Percentiles rank a stretch among this genome's conserved stretches.
These are phyloP conservation scores for Cucumis hystrix DNA, from an alignment of 306 rosid species.

Conservation along the genomic window DNA sequence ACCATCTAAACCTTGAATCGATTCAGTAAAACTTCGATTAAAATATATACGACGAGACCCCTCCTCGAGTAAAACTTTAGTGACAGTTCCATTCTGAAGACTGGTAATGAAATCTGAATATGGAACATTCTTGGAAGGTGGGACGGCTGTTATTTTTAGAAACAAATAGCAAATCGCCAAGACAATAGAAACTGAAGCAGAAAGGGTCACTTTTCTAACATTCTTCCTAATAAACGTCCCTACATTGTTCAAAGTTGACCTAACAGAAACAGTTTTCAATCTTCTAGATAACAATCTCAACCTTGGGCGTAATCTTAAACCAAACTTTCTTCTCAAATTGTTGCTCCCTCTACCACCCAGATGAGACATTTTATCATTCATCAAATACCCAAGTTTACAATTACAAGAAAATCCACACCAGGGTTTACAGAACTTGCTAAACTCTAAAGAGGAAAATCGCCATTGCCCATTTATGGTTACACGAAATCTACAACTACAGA, in stretches of 20 bases:
- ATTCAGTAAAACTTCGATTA: slow-evolving; percentile 19
- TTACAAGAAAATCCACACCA: slow-evolving; percentile 30
- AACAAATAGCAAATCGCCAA: slow-evolving; percentile 57
- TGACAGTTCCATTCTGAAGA: slow-evolving; percentile 50
- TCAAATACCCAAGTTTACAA: slow-evolving; percentile 31
- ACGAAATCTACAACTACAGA: slow-evolving; percentile 20
- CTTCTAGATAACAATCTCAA: slow-evolving; percentile 46
- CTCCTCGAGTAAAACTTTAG: slow-evolving; percentile 69
- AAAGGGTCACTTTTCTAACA: slow-evolving; percentile 35
- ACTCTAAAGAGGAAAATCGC: slow-evolving; percentile 24
- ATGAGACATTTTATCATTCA: slow-evolving; percentile 31
- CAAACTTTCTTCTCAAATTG: slow-evolving; percentile 38
- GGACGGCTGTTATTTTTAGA: slow-evolving; percentile 52
- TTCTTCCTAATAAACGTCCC: slow-evolving; percentile 46
- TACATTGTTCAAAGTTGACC: slow-evolving; percentile 39
- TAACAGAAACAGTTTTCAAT: slow-evolving; percentile 39
- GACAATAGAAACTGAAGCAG: slow-evolving; percentile 38
- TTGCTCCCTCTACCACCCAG: slow-evolving; percentile 25
- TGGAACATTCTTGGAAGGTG: slow-evolving; percentile 58
- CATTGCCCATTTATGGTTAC: slow-evolving; percentile 11
- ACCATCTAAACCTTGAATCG: slow-evolving; percentile 20
- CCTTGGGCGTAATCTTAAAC: slow-evolving; percentile 72
- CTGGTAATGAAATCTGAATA: slow-evolving; percentile 64
- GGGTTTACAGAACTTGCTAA: slow-evolving; percentile 23
- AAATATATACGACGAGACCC: slow-evolving; percentile 81